Percentiles rank a stretch among this genome's conserved stretches.
phyloP scores from a whole-genome alignment of 2,329 filamentous ascomycete genomes.

The Bimuria novae-zelandiae region DNA sequence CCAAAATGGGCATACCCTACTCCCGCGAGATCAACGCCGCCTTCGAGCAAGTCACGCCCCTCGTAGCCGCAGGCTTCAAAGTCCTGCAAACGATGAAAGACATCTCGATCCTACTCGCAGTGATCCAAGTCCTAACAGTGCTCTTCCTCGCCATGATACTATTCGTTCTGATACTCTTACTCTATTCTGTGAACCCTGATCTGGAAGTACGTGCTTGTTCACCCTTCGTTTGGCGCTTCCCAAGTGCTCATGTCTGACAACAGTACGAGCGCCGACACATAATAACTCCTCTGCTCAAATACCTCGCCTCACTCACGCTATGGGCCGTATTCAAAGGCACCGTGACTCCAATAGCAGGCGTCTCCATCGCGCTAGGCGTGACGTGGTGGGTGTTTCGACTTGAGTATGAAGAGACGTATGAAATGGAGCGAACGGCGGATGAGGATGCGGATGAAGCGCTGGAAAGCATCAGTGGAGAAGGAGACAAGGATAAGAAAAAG shows the following conservation, averaged over 20 bases:
- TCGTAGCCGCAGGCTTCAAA: constrained; percentile 55
- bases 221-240: not conserved
- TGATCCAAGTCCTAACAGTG: constrained; percentile 54
- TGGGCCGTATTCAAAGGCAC: constrained; percentile 23
- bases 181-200: constrained; percentile 56
- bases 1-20: constrained; percentile 57
- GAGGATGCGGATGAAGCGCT: constrained; percentile 36
- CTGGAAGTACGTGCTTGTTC: constrained; percentile 39
- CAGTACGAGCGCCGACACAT: constrained; percentile 45
- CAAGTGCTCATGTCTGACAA: not conserved
- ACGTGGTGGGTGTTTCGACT: constrained; percentile 28
- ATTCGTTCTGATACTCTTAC: constrained; percentile 43
- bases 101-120: constrained; percentile 54
- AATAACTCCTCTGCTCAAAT: constrained; percentile 50
- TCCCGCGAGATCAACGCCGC: constrained; percentile 57
- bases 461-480: constrained; percentile 24
- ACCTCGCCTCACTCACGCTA: constrained; percentile 31
- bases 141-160: constrained; percentile 49
- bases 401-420: constrained; percentile 27
- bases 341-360: not conserved
- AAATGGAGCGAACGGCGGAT: constrained; percentile 36
- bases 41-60: constrained; percentile 58
- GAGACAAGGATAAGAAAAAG: constrained; percentile 9
- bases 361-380: constrained; percentile 9
- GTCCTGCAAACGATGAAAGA: constrained; percentile 56